These are phyloP conservation scores for Scedosporium aurantiacum DNA, from an alignment of 2,329 filamentous ascomycete genomes.

Conservation along the genomic window DNA sequence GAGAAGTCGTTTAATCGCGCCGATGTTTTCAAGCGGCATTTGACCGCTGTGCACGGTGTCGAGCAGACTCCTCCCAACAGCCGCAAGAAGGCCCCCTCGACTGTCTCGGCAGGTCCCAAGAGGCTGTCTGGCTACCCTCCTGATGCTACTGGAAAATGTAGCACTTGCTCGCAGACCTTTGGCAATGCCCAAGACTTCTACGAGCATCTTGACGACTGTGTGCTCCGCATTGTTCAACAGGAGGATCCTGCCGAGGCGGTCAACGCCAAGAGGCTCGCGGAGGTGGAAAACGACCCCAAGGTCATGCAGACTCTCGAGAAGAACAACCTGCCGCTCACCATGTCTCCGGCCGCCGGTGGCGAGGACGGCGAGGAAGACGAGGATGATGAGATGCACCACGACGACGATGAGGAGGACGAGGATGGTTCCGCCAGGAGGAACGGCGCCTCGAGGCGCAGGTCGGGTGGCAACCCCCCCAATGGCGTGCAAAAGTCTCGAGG, in stretches of 20 bases:
- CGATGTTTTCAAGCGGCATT: slow-evolving; percentile 89
- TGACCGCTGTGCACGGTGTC: slow-evolving; percentile 82
- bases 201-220: slow-evolving; percentile 80
- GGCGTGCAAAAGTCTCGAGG: slow-evolving; percentile 58
- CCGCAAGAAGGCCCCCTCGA: slow-evolving; percentile 53
- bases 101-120: slow-evolving; percentile 36
- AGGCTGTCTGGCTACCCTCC: slow-evolving; percentile 61
- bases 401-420: slow-evolving; percentile 42
- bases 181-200: slow-evolving; percentile 95
- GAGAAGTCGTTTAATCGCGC: slow-evolving; percentile 95
- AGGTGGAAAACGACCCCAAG: slow-evolving; percentile 52
- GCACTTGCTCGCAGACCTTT: slow-evolving; percentile 85
- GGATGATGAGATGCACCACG: slow-evolving; percentile 39
- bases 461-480: slow-evolving; percentile 35
- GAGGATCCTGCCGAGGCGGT: slow-evolving; percentile 59
- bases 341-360: slow-evolving; percentile 24
- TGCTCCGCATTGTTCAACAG: slow-evolving; percentile 60
- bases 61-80: slow-evolving; percentile 90
- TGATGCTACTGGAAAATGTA: slow-evolving; percentile 86
- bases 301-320: slow-evolving; percentile 53
- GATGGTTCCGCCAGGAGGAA: slow-evolving; percentile 37
- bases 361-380: slow-evolving; percentile 44
- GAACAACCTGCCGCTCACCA: slow-evolving; percentile 43
- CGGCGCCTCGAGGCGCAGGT: slow-evolving; percentile 41
- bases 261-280: slow-evolving; percentile 55